Base-by-base conservation (phyloP, 163 green algal genomes). In the Scenedesmus sp. region DNA sequence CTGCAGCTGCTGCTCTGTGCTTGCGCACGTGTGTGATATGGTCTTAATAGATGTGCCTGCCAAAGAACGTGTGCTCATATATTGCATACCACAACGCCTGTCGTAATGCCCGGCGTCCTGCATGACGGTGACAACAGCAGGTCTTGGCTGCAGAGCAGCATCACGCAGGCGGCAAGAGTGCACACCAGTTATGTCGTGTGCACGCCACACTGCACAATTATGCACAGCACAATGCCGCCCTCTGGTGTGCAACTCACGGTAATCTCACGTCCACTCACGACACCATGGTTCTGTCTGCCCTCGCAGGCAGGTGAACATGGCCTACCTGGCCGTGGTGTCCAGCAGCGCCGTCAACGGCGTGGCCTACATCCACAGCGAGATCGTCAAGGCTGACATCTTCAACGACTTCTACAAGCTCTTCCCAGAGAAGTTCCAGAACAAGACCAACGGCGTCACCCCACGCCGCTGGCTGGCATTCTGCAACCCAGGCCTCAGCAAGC, bases 381-480 rank as follows among this genome's bases (percentile, higher is more conserved):
- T 99, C 91, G 96, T 99, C 70, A 97, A 97, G 93, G 86, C 30
- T 4, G 96, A 98, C 86, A 96, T 99, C 88, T 99, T 99, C 94
- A 98, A 99, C 81, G 93, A 98, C 89, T 99, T 99, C 93, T 96
- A 97, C 94, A 94, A 98, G 82, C 95, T 99, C 76, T 98, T 96
- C 93, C 96, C 96, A 43, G 86, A 96, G 81, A 97, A 97, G 93
- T 99, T 99, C 96, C 97, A 99, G 96, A 99, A 99, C 96, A 99
- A 99, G 96, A 99, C 97, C 91, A 99, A 99, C 92, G 97, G 98
- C 78, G 97, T 99, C 26, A 99, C 98, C 18, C 98, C 97, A 0
- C 92, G 95, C 86, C 96, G 98, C 89, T 99, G 98, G 98, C 94
- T 99, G 90, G 96, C 96, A 9, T 99, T 96, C 93, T 99, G 97